Percentiles rank a stretch among this genome's conserved stretches.
Evolutionary conservation across 2,329 filamentous ascomycete species (phyloP).

Genomic region (Penicillium sp.): DNA sequence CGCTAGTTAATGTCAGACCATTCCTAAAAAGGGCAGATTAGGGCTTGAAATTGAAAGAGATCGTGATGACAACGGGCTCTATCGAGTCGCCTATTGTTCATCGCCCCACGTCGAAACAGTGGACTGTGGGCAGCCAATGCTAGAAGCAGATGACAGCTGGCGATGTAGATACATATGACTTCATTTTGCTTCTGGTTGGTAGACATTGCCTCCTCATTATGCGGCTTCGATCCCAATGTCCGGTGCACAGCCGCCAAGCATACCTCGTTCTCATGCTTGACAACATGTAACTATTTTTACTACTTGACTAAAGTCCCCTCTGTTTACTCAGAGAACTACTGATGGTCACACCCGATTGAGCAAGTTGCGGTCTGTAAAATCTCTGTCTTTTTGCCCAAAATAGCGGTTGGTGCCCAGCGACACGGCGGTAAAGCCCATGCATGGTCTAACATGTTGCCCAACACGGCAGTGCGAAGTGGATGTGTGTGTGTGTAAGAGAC

Average conservation of each 20-base stretch:
- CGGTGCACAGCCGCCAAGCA: slow-evolving; percentile 2
- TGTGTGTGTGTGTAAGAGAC: slow-evolving; percentile 17
- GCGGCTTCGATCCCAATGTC: slow-evolving; percentile 6
- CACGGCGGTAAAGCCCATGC: slow-evolving; percentile 35
- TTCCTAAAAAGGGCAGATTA: slow-evolving; percentile 16
- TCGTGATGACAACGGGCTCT: slow-evolving; percentile 11
- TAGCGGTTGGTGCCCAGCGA: slow-evolving; percentile 36
- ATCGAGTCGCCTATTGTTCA: slow-evolving; percentile 9
- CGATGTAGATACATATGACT: not conserved
- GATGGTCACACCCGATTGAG: slow-evolving; percentile 3
- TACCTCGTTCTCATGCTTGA: not conserved
- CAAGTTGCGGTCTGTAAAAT: slow-evolving; percentile 30
- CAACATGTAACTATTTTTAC: slow-evolving; percentile 10
- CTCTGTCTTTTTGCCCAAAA: slow-evolving; percentile 23
- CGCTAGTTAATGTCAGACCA: slow-evolving; percentile 4
- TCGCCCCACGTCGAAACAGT: slow-evolving; percentile 10
- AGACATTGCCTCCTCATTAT: slow-evolving; percentile 1
- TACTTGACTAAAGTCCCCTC: not conserved
- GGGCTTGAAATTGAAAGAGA: slow-evolving; percentile 16
- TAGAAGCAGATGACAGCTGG: not conserved
- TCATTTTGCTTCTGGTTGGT: not conserved
- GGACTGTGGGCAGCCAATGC: not conserved
- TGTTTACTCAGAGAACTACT: not conserved
- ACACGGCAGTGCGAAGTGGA: slow-evolving; percentile 20
- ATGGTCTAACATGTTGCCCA: slow-evolving; percentile 29